Conservation (phyloP, 192 early-diverging fungal genomes). For the Neocallimastix lanati region DNA sequence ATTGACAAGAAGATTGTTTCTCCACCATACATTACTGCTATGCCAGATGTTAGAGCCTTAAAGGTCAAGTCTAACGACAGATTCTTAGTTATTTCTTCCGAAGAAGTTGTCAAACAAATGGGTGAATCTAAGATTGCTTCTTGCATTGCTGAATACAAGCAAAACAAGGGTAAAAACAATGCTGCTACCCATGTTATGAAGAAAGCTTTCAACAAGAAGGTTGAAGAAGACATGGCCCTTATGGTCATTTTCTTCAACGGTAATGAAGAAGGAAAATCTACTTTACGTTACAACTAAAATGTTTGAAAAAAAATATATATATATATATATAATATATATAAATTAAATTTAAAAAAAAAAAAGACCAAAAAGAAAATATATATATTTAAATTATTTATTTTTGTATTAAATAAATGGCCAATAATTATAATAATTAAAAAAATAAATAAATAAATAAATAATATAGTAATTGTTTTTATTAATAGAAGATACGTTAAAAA, state of each 20-base stretch:
- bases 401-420: no score
- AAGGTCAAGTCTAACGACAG: neutral
- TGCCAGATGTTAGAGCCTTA: neutral
- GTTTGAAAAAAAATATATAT: no score
- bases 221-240: neutral
- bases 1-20: neutral
- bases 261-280: neutral
- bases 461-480: no score
- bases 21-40: neutral
- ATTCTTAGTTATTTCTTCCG: neutral
- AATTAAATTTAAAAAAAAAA: no score
- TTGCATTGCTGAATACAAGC: neutral
- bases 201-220: neutral
- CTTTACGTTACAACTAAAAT: neutral
- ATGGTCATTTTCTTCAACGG: neutral
- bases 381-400: no score
- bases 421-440: no score
- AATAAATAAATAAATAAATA: no score
- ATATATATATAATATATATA: no score
- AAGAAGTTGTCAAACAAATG: neutral
- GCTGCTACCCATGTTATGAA: neutral
- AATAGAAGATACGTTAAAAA: no score
- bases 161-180: neutral
- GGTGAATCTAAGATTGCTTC: neutral
- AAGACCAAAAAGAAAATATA: no score